Evolutionary conservation across 805 yeast species (phyloP), one percentile per base, ranked within the genome.

Genomic region (Hanseniaspora hatyaiensis): DNA sequence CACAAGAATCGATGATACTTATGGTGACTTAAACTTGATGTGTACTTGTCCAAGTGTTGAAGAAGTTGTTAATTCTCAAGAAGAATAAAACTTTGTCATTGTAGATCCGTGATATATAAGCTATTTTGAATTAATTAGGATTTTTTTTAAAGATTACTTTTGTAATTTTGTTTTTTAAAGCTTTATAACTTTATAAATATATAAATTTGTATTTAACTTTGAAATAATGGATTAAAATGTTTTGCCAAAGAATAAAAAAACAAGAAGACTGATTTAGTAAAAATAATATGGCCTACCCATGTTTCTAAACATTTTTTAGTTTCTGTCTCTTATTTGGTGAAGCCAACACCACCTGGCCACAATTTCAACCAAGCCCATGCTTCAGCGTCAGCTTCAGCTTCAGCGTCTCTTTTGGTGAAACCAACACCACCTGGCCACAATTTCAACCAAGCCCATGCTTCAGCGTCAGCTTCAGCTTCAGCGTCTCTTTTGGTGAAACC

Each of bases 41-140:
- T 92, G 98, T 69, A 87, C 96, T 22, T 89, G 98, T 68, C 92
- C 92, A 28, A 71, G 82, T 3, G 89, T 83, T 34, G 89, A 82
- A 59, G 88, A 82, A 53, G 73, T 80, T 53, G 82, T 77, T 15
- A 49, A 54, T 29, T 41, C 47, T 8, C 51, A 48, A 41, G 43
- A 48, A 5, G 24, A 46, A 16, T 16, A 40, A 4, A 23, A 22
- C n/a, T n/a, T 23, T 3, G 2, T 34, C 19, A 41, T 41, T n/a
- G n/a, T n/a, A n/a, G n/a, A n/a, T n/a, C n/a, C n/a, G n/a, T n/a
- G n/a, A n/a, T n/a, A n/a, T n/a, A n/a, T n/a, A n/a, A n/a, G n/a
- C n/a, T n/a, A n/a, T n/a, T n/a, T n/a, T n/a, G n/a, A 26, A 26
- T 8, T 26, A 8, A 26, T 26, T 26, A 26, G 29, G 29, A 26